Conservation (phyloP, 805 yeast species). For the Nakazawaea sp. region DNA sequence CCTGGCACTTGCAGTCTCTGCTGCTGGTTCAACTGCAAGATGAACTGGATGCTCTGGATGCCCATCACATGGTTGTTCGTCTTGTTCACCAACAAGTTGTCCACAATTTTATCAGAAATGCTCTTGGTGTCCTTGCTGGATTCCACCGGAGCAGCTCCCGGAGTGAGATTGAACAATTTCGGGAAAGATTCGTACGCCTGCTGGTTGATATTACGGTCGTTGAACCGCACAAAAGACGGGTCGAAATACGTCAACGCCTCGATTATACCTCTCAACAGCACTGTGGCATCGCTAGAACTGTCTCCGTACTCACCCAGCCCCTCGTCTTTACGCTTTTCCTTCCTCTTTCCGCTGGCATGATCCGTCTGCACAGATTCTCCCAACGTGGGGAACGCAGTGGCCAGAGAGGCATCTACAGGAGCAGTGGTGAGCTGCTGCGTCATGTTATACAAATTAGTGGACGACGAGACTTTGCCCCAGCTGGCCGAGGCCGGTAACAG, state of each 20-base stretch:
- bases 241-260: slow-evolving; percentile 6
- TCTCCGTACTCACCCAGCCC: slow-evolving; percentile 1
- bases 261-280: slow-evolving; percentile 1
- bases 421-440: slow-evolving; percentile 1
- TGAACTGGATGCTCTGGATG: slow-evolving; percentile 8
- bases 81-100: slow-evolving; percentile 6
- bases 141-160: background rate
- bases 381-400: slow-evolving; percentile 54
- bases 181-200: slow-evolving; percentile 1
- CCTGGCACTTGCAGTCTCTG: slow-evolving; percentile 15
- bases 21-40: slow-evolving; percentile 22
- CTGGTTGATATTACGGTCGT: background rate
- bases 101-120: slow-evolving; percentile 5
- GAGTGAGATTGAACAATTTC: slow-evolving; percentile 4
- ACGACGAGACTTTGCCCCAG: slow-evolving; percentile 40
- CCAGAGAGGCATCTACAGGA: slow-evolving; percentile 11
- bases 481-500: slow-evolving; percentile 63
- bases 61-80: slow-evolving; percentile 8
- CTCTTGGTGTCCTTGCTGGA: background rate
- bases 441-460: slow-evolving; percentile 11
- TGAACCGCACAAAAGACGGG: slow-evolving; percentile 8
- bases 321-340: slow-evolving; percentile 4
- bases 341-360: background rate
- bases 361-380: slow-evolving; percentile 30
- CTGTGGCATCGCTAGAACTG: background rate